A percentile compares a stretch with the other conserved stretches of the same genome.
These are phyloP conservation scores for Jatropha podagrica DNA, from an alignment of 441 rosid genomes.

Conservation along the genomic window DNA sequence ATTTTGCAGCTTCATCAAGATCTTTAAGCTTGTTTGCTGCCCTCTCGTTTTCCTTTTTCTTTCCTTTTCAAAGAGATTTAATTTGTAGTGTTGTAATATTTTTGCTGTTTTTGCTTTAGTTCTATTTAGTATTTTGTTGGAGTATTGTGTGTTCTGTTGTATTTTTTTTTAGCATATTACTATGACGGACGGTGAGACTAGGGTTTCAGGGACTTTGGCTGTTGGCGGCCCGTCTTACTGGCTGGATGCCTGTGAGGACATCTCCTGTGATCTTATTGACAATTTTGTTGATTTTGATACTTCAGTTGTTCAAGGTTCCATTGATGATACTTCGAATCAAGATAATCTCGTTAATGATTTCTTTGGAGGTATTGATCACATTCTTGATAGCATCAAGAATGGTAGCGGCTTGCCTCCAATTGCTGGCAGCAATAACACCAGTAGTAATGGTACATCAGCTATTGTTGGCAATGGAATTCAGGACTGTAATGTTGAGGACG, in stretches of 20 bases:
- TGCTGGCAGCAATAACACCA: constrained; percentile 1
- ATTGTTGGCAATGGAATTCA: constrained; percentile 29
- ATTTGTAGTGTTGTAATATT: constrained; percentile 3
- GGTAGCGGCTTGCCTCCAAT: constrained; percentile 62
- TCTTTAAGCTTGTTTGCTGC: background rate
- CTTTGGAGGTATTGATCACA: constrained; percentile 94
- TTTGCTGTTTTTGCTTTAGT: background rate
- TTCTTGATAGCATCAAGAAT: constrained; percentile 83
- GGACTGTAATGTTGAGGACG: constrained; percentile 29
- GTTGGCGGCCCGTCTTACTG: constrained; percentile 68
- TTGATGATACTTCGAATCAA: constrained; percentile 43
- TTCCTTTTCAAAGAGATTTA: background rate
- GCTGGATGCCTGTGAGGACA: constrained; percentile 90
- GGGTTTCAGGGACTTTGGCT: constrained; percentile 41
- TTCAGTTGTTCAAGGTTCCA: constrained; percentile 45
- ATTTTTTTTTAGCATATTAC: background rate
- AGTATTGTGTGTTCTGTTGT: background rate
- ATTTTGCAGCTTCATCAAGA: constrained; percentile 17
- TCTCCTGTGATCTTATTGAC: constrained; percentile 63
- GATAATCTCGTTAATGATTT: constrained; percentile 53
- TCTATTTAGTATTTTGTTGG: constrained; percentile 11
- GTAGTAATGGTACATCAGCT: background rate
- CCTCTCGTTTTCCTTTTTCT: background rate
- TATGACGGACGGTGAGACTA: constrained; percentile 59
- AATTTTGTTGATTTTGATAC: constrained; percentile 72